A percentile compares a stretch with the other conserved stretches of the same genome.
These are phyloP conservation scores for Camelina hispida DNA, from an alignment of 345 rosid genomes.

Conservation along the genomic window DNA sequence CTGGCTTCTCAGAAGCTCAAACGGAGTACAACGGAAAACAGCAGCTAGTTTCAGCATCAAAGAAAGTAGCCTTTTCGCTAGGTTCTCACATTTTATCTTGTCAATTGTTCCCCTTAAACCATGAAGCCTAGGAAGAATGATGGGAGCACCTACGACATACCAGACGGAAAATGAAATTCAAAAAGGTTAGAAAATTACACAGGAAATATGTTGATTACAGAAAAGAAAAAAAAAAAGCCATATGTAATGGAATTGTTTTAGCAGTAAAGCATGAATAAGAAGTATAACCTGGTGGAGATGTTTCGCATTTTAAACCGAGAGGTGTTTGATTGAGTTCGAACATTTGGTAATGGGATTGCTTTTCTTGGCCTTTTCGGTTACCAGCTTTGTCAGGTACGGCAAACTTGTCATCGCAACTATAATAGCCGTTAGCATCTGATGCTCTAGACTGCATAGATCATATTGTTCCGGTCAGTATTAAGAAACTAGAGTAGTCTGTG, in stretches of 20 bases:
- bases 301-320: constrained; percentile 24
- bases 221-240: neutral
- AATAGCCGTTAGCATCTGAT: constrained; percentile 64
- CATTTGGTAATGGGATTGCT: constrained; percentile 44
- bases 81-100: constrained; percentile 44
- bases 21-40: constrained; percentile 46
- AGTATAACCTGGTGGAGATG: constrained; percentile 39
- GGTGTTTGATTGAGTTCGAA: constrained; percentile 34
- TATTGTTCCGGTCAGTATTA: constrained; percentile 6
- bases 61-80: constrained; percentile 49
- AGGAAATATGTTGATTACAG: neutral
- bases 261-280: neutral
- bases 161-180: neutral
- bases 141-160: constrained; percentile 50
- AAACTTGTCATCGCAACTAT: constrained; percentile 72
- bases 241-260: neutral
- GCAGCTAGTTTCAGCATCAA: constrained; percentile 58
- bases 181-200: neutral
- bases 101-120: constrained; percentile 53
- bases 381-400: constrained; percentile 46
- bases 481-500: constrained; percentile 9
- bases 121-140: constrained; percentile 51
- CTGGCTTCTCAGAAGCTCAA: constrained; percentile 62
- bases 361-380: constrained; percentile 41
- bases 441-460: constrained; percentile 55